A percentile compares a stretch with the other conserved stretches of the same genome.
Conservation (phyloP, 2,329 filamentous ascomycete species). For the Aspergillus ruber region DNA sequence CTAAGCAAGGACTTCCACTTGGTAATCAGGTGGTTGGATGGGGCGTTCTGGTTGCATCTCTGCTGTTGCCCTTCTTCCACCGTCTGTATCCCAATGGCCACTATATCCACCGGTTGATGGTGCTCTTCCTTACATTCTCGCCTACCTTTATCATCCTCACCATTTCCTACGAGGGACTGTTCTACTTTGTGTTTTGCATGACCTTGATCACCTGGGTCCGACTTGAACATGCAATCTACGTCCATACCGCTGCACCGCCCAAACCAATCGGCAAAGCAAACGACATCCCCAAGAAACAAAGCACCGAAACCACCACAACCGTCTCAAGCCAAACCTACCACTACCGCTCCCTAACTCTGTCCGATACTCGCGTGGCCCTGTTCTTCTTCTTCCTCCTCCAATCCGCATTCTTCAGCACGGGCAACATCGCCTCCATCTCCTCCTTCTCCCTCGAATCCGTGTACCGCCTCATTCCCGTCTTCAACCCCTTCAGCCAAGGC, state of each 20-base stretch:
- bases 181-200: conserved; percentile 83
- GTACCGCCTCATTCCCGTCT: conserved; percentile 77
- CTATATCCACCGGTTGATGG: conserved; percentile 81
- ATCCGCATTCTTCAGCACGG: conserved; percentile 93
- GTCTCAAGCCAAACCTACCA: conserved; percentile 25
- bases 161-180: conserved; percentile 94
- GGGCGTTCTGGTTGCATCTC: conserved; percentile 63
- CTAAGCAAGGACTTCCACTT: conserved; percentile 73
- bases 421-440: conserved; percentile 89
- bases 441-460: conserved; percentile 93
- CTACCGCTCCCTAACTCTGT: conserved; percentile 65
- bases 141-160: conserved; percentile 93
- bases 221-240: conserved; percentile 74
- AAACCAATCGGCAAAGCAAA: conserved; percentile 2
- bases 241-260: conserved; percentile 25
- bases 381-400: conserved; percentile 96
- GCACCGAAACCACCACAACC: conserved; percentile 28
- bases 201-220: conserved; percentile 82
- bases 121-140: conserved; percentile 87
- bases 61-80: conserved; percentile 76
- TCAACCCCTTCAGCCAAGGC: conserved; percentile 87
- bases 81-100: conserved; percentile 72
- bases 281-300: conserved; percentile 13
- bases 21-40: conserved; percentile 87
- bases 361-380: conserved; percentile 80